Base-by-base conservation (phyloP, 1,284 basidiomycete genomes). In the Austroboletus olivaceoglutinosus region DNA sequence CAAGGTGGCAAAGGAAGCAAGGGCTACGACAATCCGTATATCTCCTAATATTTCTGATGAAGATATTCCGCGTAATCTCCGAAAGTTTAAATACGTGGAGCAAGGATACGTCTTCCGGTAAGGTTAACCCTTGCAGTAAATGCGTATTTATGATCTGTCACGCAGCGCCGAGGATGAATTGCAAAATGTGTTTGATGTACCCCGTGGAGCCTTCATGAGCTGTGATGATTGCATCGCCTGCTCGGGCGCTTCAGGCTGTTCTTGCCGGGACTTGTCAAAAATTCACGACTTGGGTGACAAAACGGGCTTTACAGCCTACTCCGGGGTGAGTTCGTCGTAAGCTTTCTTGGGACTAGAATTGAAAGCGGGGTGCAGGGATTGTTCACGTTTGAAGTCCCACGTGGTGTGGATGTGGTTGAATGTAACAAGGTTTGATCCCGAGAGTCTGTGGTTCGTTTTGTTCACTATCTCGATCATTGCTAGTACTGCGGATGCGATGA, bases 371-470 rank as follows among this genome's bases (percentile, higher is more conserved):
- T 47, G 31, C 45, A 85, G 83, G 74, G 78, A 10, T 59, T 77
- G 3, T 83, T 79, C 61, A 66, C 68, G 7, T 78, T 81, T 56
- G 64, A 70, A 44, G 59, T 76, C 2, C 70, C 71, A 8, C 66
- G 63, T 12, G 76, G 76, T 2, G 59, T 67, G 3, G 77, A 81
- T 43, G 79, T 82, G 15, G 71, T 83, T 8, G 84, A 86, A 60
- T 86, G 83, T 51, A 86, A 83, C 53, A 68, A 73, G 59, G 83
- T 81, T 58, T 41, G 61, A 16, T 13, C 9, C 21, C 15, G 25
- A n/a, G 19, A 29, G 1, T 25, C 13, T 5, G 4, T 41, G 15
- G 21, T 29, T 51, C 7, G 2, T 30, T 38, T 50, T 27, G 33
- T 47, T 45, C 33, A 12, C 41, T 23, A 21, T 43, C 19, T 45